phyloP scores from a whole-genome alignment of 208 protist species.

The Wallacemonas sp. region DNA sequence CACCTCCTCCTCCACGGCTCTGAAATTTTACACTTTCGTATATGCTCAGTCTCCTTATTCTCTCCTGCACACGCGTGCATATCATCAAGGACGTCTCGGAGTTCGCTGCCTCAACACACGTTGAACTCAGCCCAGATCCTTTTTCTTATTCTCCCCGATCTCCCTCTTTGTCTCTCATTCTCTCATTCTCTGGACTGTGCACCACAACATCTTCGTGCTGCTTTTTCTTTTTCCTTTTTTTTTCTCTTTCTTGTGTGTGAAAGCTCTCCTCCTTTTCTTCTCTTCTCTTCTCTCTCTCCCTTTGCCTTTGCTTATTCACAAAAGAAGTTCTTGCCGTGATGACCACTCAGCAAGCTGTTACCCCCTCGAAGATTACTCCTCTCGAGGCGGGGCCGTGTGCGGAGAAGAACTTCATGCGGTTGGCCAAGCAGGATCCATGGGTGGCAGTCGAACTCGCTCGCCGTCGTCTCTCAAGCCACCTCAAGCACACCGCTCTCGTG shows the following conservation, averaged over 20 bases:
- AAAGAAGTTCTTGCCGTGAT: constrained; percentile 4
- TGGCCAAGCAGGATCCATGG: constrained; percentile 33
- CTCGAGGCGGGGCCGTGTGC: neutral
- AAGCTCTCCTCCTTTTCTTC: constrained; percentile 15
- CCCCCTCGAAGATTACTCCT: neutral
- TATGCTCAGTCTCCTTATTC: no score
- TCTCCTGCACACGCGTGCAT: no score
- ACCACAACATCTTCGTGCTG: no score
- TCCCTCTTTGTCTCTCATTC: constrained; percentile 11
- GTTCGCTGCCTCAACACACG: no score
- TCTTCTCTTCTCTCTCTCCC: neutral
- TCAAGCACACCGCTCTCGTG: constrained; percentile 39
- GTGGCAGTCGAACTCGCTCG: constrained; percentile 44
- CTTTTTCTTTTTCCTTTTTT: no score
- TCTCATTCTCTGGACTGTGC: neutral
- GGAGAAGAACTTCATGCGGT: neutral
- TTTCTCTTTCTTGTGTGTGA: no score
- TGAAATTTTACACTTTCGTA: no score
- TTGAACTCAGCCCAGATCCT: neutral
- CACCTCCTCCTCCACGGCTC: no score
- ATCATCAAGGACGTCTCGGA: no score
- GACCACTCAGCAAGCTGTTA: neutral
- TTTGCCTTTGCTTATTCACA: no score
- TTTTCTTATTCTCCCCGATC: neutral
- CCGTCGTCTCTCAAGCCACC: constrained; percentile 35